Conservation (phyloP, 352 stramenopile genomes). For the Ophiocytium majus region DNA sequence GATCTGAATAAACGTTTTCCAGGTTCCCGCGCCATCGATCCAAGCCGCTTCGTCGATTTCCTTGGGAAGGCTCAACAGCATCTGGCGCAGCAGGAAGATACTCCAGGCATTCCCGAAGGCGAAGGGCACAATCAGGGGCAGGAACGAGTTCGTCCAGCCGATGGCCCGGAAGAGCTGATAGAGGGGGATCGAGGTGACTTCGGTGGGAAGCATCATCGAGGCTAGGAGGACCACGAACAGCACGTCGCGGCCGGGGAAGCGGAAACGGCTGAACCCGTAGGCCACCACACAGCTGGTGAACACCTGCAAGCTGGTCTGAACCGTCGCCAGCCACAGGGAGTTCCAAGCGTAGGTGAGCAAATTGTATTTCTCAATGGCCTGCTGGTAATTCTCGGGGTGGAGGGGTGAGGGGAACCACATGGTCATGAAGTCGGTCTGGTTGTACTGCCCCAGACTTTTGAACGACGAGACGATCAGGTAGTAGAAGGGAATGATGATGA, state of each 20-base stretch:
- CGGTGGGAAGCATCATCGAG: background rate
- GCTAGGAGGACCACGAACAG: background rate
- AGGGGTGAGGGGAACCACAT: too few species aligned
- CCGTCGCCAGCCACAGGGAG: too few species aligned
- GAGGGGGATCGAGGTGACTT: background rate
- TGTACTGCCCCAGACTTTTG: too few species aligned
- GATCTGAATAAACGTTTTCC: background rate
- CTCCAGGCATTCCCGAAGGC: background rate
- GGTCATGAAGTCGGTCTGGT: too few species aligned
- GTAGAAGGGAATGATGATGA: too few species aligned
- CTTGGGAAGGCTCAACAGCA: background rate
- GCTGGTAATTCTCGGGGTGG: too few species aligned
- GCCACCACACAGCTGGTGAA: too few species aligned
- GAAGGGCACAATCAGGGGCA: background rate
- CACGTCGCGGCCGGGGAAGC: background rate
- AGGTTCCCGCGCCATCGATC: background rate
- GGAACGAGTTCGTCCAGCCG: background rate
- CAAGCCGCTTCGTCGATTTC: background rate
- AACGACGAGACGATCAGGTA: too few species aligned
- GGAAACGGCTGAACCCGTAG: background rate
- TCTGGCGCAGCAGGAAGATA: constrained; percentile 5
- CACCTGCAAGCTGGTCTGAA: too few species aligned
- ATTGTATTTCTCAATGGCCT: too few species aligned
- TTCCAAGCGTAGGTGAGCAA: too few species aligned
- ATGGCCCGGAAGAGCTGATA: background rate